Conservation (phyloP, 75 land plant genomes). For the Isoetes taiwanensis region DNA sequence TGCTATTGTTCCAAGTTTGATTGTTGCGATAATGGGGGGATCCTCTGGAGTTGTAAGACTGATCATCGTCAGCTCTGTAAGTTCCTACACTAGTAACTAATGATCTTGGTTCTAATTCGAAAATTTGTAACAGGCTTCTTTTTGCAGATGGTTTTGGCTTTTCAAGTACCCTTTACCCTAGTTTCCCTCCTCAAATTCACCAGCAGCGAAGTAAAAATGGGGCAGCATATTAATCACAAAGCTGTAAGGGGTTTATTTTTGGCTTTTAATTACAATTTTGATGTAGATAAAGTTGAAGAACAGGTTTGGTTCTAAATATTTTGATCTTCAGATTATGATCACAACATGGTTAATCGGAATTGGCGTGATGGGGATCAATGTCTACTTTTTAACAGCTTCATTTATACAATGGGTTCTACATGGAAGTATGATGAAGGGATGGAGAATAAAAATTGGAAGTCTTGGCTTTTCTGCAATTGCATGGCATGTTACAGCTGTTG, state of each 20-base stretch:
- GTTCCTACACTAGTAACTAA: background rate
- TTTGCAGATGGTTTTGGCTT: slow-evolving; percentile 76
- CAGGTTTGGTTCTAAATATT: too few relatives aligned
- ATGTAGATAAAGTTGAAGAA: too few relatives aligned
- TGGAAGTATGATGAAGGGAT: too few relatives aligned
- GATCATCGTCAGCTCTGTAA: slow-evolving; percentile 56
- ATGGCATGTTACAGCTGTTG: too few relatives aligned
- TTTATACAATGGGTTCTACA: background rate
- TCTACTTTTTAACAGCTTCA: background rate
- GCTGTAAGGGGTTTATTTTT: too few relatives aligned
- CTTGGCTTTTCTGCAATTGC: too few relatives aligned
- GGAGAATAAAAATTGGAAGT: too few relatives aligned
- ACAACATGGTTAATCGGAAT: background rate
- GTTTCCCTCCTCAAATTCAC: slow-evolving; percentile 85
- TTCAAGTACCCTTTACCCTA: slow-evolving; percentile 65
- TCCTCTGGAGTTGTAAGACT: slow-evolving; percentile 49
- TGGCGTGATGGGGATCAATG: background rate
- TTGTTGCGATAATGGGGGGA: slow-evolving; percentile 56
- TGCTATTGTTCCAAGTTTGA: slow-evolving; percentile 57
- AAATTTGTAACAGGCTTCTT: slow-evolving; percentile 35
- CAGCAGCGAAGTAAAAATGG: slow-evolving; percentile 85
- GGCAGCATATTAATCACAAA: too few relatives aligned
- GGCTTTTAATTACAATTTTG: too few relatives aligned
- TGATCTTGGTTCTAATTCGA: background rate
- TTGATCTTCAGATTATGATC: background rate